These are phyloP conservation scores for Kwoniella sp. DNA, from an alignment of 768 basidiomycete species.

Conservation along the genomic window DNA sequence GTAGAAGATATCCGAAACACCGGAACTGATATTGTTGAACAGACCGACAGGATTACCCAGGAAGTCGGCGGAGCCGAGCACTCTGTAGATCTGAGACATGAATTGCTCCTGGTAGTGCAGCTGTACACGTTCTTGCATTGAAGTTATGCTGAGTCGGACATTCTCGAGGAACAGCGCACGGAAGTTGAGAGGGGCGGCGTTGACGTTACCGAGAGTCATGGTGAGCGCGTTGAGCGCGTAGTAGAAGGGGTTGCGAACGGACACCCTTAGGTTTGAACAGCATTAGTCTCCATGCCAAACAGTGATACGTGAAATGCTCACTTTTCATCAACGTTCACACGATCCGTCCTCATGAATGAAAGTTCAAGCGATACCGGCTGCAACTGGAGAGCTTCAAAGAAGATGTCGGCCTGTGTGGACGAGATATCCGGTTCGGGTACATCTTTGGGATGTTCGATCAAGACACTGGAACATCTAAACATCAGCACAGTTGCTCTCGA, in stretches of 20 bases:
- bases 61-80: slow-evolving; percentile 97
- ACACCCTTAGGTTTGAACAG: slow-evolving; percentile 38
- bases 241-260: slow-evolving; percentile 79
- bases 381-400: slow-evolving; percentile 92
- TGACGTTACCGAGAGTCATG: slow-evolving; percentile 95
- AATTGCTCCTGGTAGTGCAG: slow-evolving; percentile 94
- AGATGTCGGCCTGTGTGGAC: slow-evolving; percentile 70
- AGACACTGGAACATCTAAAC: slow-evolving; percentile 59
- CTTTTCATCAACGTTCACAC: slow-evolving; percentile 91
- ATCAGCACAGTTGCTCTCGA: neutral
- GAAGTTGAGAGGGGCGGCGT: slow-evolving; percentile 89
- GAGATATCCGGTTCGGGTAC: slow-evolving; percentile 59
- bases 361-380: slow-evolving; percentile 89
- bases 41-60: slow-evolving; percentile 77
- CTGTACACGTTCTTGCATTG: slow-evolving; percentile 77
- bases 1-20: slow-evolving; percentile 97
- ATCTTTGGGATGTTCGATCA: slow-evolving; percentile 70
- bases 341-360: slow-evolving; percentile 96
- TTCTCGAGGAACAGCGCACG: slow-evolving; percentile 94
- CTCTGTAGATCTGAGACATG: slow-evolving; percentile 88
- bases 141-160: slow-evolving; percentile 80
- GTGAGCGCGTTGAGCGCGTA: slow-evolving; percentile 91
- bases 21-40: slow-evolving; percentile 97
- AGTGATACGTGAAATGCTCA: slow-evolving; percentile 56
- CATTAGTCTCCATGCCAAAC: neutral